These are phyloP conservation scores for Solanum hybrid DNA, from an alignment of 305 asterid genomes.

Conservation along the genomic window DNA sequence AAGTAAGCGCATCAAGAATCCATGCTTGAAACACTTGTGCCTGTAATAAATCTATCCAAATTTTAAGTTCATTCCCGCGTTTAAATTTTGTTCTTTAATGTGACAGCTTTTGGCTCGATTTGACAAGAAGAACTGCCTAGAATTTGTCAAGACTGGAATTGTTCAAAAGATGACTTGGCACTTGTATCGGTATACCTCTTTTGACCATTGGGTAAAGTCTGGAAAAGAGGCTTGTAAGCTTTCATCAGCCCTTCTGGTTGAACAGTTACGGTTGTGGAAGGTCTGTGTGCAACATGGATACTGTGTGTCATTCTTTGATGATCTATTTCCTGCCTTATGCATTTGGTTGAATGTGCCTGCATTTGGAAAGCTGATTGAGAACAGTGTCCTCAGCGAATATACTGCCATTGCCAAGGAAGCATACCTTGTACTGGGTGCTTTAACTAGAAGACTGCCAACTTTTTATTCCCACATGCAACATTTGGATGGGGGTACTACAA, in stretches of 20 bases:
- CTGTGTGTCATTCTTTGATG: conserved; percentile 51
- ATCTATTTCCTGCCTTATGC: conserved; percentile 57
- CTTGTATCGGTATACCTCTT: conserved; percentile 54
- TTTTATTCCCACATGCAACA: conserved; percentile 38
- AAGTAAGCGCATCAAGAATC: conserved; percentile 37
- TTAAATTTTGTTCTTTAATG: conserved; percentile 8
- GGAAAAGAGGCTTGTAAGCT: conserved; percentile 66
- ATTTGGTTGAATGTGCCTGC: conserved; percentile 69
- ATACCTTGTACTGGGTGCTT: conserved; percentile 60
- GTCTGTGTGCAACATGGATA: conserved; percentile 62
- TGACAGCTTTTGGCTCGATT: conserved; percentile 68
- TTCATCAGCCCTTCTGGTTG: conserved; percentile 71
- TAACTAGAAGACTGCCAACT: conserved; percentile 67
- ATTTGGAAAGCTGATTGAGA: conserved; percentile 41
- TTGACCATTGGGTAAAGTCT: conserved; percentile 62
- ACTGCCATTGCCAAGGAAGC: conserved; percentile 67
- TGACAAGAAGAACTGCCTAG: conserved; percentile 51
- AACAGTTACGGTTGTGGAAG: conserved; percentile 83
- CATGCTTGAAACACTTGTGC: neutral
- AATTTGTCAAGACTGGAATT: conserved; percentile 50
- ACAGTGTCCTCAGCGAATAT: conserved; percentile 50
- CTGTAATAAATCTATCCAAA: neutral
- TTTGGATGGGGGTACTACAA: conserved; percentile 11
- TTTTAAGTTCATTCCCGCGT: neutral
- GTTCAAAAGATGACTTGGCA: conserved; percentile 79